These are phyloP conservation scores for Salmacisia buchloeana DNA, from an alignment of 1,284 basidiomycete genomes.

Conservation along the genomic window DNA sequence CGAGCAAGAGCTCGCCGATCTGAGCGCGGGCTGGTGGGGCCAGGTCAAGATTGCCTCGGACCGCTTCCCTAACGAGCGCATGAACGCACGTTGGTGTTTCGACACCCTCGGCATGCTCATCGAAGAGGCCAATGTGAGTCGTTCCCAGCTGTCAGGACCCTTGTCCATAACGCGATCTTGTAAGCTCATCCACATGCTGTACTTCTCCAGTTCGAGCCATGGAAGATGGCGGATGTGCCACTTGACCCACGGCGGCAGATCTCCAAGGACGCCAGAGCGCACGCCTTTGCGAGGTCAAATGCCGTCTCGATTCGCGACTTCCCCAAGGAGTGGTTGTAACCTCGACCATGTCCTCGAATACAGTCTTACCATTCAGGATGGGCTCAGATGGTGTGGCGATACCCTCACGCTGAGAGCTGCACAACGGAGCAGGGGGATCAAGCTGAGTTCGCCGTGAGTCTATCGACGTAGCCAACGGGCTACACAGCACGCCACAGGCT, in stretches of 20 bases:
- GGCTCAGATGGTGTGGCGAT: too few species aligned
- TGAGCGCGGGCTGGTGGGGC: conserved; percentile 18
- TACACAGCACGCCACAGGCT: too few species aligned
- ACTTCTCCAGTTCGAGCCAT: conserved; percentile 26
- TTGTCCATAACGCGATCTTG: too few species aligned
- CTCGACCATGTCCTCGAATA: too few species aligned
- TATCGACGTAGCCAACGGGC: too few species aligned
- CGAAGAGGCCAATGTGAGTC: conserved; percentile 46
- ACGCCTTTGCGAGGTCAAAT: conserved; percentile 26
- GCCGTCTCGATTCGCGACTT: conserved; percentile 42
- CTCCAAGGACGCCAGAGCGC: conserved; percentile 29
- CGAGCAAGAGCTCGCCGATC: not conserved
- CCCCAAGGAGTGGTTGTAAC: conserved; percentile 50
- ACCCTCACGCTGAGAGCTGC: too few species aligned
- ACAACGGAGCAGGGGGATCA: too few species aligned
- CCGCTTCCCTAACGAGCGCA: conserved; percentile 44
- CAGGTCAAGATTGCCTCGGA: conserved; percentile 50
- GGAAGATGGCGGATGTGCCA: conserved; percentile 44
- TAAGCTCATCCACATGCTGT: too few species aligned
- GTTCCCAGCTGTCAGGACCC: too few species aligned
- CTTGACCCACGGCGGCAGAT: conserved; percentile 43
- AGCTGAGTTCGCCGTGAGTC: too few species aligned
- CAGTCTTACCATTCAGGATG: not conserved
- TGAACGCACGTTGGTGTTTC: conserved; percentile 54
- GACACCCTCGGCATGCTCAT: conserved; percentile 51